These are phyloP conservation scores for Fraxinus angustifolia DNA, from an alignment of 305 asterid genomes.

Conservation along the genomic window DNA sequence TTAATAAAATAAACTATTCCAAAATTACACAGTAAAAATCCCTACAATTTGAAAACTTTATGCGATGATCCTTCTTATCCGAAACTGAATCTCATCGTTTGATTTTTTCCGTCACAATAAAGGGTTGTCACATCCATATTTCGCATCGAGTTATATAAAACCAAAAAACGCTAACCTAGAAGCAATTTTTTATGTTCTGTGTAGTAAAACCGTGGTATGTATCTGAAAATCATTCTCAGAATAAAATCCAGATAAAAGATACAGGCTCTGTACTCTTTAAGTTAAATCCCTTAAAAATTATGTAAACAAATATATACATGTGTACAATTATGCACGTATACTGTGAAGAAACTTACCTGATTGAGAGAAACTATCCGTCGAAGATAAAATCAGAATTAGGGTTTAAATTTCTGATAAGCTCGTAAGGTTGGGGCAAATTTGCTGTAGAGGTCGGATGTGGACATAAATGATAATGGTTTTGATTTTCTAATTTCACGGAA, in stretches of 20 bases:
- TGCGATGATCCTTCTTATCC: background rate
- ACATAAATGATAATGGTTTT: background rate
- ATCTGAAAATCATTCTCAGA: background rate
- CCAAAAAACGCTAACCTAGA: background rate
- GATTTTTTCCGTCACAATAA: background rate
- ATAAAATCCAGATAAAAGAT: background rate
- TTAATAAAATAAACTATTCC: background rate
- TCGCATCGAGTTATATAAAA: background rate
- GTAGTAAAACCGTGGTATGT: background rate
- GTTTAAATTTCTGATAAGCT: background rate
- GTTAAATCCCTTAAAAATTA: background rate
- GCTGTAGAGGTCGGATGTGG: background rate
- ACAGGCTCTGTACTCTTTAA: background rate
- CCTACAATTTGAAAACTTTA: background rate
- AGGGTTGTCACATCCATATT: background rate
- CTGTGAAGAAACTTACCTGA: background rate
- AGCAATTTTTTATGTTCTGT: background rate
- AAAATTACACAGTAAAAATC: background rate
- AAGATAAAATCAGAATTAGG: conserved; percentile 18
- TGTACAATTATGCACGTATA: background rate
- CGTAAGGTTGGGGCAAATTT: background rate
- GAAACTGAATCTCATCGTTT: conserved; percentile 7
- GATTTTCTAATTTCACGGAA: background rate
- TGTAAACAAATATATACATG: background rate
- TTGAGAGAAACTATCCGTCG: background rate